These are phyloP conservation scores for Exutisphaerella laricina DNA, from an alignment of 2,329 filamentous ascomycete species.

Conservation along the genomic window DNA sequence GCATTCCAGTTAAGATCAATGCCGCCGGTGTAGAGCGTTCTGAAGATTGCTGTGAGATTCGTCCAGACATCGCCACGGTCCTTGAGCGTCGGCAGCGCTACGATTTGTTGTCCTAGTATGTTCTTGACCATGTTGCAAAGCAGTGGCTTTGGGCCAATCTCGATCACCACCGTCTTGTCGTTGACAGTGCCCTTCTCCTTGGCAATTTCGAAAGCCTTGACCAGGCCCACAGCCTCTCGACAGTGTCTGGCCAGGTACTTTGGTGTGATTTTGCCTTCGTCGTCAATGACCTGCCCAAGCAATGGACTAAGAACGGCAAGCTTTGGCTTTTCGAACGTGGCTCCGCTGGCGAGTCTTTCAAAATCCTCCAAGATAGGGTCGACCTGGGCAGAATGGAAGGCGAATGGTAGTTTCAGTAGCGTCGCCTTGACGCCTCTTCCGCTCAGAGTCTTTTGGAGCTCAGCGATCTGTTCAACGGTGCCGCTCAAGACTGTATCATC, in stretches of 20 bases:
- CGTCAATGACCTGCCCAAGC: conserved; percentile 21
- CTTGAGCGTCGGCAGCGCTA: conserved; percentile 6
- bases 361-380: conserved; percentile 28
- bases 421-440: conserved; percentile 10
- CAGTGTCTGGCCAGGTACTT: conserved; percentile 21
- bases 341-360: conserved; percentile 8
- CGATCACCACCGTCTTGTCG: conserved; percentile 37
- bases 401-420: conserved; percentile 26
- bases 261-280: conserved; percentile 14
- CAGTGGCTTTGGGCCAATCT: conserved; percentile 46
- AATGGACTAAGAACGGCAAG: conserved; percentile 32
- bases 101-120: conserved; percentile 4
- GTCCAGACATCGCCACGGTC: conserved; percentile 38
- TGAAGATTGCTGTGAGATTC: conserved; percentile 46
- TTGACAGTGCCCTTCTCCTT: conserved; percentile 27
- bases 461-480: conserved; percentile 12
- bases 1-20: conserved; percentile 57
- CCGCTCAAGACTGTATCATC: conserved; percentile 22
- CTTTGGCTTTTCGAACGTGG: conserved; percentile 23
- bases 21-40: conserved; percentile 50
- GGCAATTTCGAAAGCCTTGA: conserved; percentile 19
- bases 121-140: conserved; percentile 13
- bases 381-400: conserved; percentile 32
- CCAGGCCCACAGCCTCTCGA: conserved; percentile 40
- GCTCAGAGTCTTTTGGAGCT: conserved; percentile 7